Conservation (phyloP, 2,329 filamentous ascomycete genomes). For the Purpureocillium takamizusanense region DNA sequence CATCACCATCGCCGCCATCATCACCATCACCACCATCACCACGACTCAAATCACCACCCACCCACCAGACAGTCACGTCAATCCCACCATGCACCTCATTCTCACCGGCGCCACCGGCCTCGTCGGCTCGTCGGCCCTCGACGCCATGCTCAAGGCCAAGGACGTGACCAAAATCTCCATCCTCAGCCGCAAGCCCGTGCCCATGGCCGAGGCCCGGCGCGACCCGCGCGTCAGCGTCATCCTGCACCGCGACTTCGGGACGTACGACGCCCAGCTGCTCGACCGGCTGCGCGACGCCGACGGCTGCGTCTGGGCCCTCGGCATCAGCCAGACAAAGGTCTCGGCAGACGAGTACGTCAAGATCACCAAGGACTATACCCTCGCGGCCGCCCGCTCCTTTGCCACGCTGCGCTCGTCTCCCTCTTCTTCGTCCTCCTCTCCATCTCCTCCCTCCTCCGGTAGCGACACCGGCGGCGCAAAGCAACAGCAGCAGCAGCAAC, state of each 20-base stretch:
- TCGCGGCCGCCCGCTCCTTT: constrained; percentile 56
- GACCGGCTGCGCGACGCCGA: constrained; percentile 51
- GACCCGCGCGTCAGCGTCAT: constrained; percentile 58
- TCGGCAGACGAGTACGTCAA: constrained; percentile 55
- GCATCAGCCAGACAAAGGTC: constrained; percentile 53
- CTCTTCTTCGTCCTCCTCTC: too few relatives aligned
- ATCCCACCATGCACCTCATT: constrained; percentile 47
- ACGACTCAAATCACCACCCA: neutral
- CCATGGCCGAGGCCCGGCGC: constrained; percentile 46
- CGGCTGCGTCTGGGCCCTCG: constrained; percentile 67
- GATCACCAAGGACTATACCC: constrained; percentile 58
- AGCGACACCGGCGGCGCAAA: too few relatives aligned
- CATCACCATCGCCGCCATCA: too few relatives aligned
- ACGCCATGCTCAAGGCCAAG: constrained; percentile 47
- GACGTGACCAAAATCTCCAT: constrained; percentile 58
- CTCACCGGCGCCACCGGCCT: constrained; percentile 62
- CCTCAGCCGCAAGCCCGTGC: constrained; percentile 55
- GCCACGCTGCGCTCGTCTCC: constrained; percentile 26
- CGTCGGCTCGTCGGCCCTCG: constrained; percentile 51
- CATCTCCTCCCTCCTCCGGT: too few relatives aligned
- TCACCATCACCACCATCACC: neutral
- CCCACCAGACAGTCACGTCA: neutral
- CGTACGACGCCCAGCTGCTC: constrained; percentile 49
- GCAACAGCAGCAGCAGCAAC: too few relatives aligned
- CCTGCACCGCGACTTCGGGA: constrained; percentile 56